phyloP scores from a whole-genome alignment of 2,329 filamentous ascomycete genomes.

The Oidium heveae region DNA sequence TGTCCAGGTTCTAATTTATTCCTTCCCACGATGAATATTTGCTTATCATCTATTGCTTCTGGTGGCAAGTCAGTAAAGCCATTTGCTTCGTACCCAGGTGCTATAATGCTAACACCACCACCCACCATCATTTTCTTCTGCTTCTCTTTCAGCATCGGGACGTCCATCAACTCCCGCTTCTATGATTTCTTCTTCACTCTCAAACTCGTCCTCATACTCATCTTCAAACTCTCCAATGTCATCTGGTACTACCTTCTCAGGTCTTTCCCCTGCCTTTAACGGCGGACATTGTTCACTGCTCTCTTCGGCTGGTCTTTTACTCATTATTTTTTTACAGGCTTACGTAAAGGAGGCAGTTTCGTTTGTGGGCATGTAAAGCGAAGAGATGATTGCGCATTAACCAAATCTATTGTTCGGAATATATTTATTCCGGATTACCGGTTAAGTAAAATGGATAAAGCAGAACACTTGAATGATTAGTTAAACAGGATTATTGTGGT shows the following conservation, averaged over 20 bases:
- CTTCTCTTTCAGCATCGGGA: constrained; percentile 77
- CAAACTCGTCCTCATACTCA: constrained; percentile 84
- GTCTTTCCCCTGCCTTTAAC: constrained; percentile 34
- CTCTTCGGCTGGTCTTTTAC: constrained; percentile 31
- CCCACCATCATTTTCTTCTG: constrained; percentile 53
- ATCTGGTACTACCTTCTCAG: constrained; percentile 35
- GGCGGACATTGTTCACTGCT: constrained; percentile 21
- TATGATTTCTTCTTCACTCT: constrained; percentile 77
- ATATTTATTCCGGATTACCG: too few species aligned
- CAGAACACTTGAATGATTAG: too few species aligned
- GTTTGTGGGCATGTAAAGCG: constrained; percentile 14
- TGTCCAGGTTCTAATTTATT: constrained; percentile 79
- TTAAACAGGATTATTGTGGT: too few species aligned
- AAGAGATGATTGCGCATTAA: too few species aligned
- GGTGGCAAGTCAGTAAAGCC: too few species aligned
- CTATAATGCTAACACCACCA: too few species aligned
- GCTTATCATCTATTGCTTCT: too few species aligned
- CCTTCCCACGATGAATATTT: constrained; percentile 86
- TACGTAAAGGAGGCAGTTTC: not conserved
- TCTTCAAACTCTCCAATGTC: constrained; percentile 74
- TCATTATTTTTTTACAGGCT: constrained; percentile 17
- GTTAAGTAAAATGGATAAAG: too few species aligned
- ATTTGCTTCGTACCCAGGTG: too few species aligned
- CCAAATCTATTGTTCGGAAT: too few species aligned
- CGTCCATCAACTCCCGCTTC: constrained; percentile 85